Evolutionary conservation across 2,329 filamentous ascomycete species (phyloP), one percentile per base, ranked within the genome.

Genomic region (Fusarium sp.): DNA sequence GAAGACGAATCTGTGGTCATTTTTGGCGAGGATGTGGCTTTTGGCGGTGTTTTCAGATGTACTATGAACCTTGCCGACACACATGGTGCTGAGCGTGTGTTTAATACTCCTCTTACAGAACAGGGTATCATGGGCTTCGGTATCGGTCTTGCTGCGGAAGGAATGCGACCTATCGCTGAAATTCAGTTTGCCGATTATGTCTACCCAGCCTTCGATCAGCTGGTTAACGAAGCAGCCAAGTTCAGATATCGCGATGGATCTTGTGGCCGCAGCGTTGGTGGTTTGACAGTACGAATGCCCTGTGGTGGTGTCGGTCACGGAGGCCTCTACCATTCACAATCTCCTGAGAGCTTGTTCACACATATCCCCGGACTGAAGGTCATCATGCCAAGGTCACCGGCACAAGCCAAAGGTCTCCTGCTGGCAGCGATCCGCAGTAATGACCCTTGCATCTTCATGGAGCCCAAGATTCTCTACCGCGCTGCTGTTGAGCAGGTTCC

Each of bases 101-200:
- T 99, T 84, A 98, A 99, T 80, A 98, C 94, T 19, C 96, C 96
- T 1, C 81, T 99, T 71, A 93, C 91, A 33, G 96, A 99, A 77
- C 96, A 98, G 79, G 96, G 95, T 2, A 95, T 99, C 70, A 87
- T 96, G 61, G 96, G 96, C 0, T 98, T 98, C 75, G 96, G 91
- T 13, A 94, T 98, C 70, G 96, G 96, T 3, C 88, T 90, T 35
- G 94, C 95, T 0, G 92, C 93, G 8, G 92, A 97, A 81, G 95
- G 95, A 23, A 94, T 97, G 92, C 91, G 91, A 58, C 93, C 96
- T 0, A 88, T 98, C 23, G 95, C 95, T 1, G 96, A 99, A 82
- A 94, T 97, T 56, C 94, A 97, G 77, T 97, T 97, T 75, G 94
- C 94, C 61, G 94, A 97, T 77, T 97, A 97, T 77, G 90, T 97